Evolutionary conservation across 257 asterid species (phyloP).

Genomic region (Solanum clarkiae): DNA sequence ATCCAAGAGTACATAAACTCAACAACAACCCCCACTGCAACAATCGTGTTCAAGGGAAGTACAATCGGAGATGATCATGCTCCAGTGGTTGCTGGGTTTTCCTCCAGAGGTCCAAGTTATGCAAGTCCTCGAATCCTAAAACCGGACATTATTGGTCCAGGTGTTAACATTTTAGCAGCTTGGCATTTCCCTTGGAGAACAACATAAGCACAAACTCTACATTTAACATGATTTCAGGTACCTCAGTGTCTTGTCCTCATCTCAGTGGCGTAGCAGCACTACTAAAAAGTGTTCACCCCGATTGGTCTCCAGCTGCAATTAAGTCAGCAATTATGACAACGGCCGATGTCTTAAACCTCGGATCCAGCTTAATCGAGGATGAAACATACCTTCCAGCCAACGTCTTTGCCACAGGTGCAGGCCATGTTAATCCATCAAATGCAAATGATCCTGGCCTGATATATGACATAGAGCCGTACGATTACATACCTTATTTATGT

Average conservation of each 20-base stretch:
- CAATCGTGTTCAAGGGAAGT: conserved; percentile 16
- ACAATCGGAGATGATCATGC: conserved; percentile 4
- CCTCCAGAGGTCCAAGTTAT: conserved; percentile 23
- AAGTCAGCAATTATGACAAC: conserved; percentile 30
- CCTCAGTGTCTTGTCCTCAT: conserved; percentile 32
- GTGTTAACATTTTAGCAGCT: conserved; percentile 20
- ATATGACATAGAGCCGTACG: conserved; percentile 5
- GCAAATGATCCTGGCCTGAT: conserved; percentile 27
- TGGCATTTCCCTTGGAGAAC: conserved; percentile 7
- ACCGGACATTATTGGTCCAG: conserved; percentile 25
- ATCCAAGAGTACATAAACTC: conserved; percentile 16
- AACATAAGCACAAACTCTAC: neutral
- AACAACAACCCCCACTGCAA: neutral
- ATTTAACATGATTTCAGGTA: conserved; percentile 14
- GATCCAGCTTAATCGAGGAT: neutral
- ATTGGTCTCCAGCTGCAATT: conserved; percentile 29
- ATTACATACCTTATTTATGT: conserved; percentile 23
- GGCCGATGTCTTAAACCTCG: neutral
- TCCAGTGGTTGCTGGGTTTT: conserved; percentile 15
- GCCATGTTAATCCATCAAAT: conserved; percentile 20
- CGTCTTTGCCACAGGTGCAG: conserved; percentile 19
- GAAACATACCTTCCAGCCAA: neutral
- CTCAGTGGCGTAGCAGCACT: conserved; percentile 25
- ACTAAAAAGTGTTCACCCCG: conserved; percentile 14
- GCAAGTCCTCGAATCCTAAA: conserved; percentile 18